Percentiles rank a stretch among this genome's conserved stretches.
Conservation (phyloP, 495 filamentous ascomycete species). For the Annulohypoxylon moriforme region DNA sequence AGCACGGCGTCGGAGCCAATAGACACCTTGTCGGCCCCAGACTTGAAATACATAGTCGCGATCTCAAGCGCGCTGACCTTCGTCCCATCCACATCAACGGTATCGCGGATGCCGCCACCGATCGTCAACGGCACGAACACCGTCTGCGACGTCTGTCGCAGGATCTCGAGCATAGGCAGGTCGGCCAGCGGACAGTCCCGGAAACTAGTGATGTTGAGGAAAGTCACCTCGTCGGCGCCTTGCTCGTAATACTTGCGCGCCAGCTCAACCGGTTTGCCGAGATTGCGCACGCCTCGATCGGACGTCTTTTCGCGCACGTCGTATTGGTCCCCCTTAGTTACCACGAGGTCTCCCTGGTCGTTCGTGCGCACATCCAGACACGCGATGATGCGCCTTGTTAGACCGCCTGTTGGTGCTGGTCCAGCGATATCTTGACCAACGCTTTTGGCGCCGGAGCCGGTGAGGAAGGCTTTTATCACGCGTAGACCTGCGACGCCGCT, state of each 20-base stretch:
- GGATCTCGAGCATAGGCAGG: slow-evolving; percentile 93
- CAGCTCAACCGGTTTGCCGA: slow-evolving; percentile 97
- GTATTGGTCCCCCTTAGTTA: slow-evolving; percentile 98
- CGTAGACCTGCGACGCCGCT: slow-evolving; percentile 88
- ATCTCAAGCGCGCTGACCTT: slow-evolving; percentile 88
- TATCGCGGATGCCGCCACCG: slow-evolving; percentile 93
- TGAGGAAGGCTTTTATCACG: slow-evolving; percentile 85
- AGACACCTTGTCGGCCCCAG: slow-evolving; percentile 97
- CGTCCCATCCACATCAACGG: slow-evolving; percentile 88
- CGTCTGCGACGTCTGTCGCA: slow-evolving; percentile 85
- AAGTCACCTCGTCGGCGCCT: slow-evolving; percentile 95
- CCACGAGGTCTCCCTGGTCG: slow-evolving; percentile 92
- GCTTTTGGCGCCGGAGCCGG: slow-evolving; percentile 66
- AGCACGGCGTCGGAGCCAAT: slow-evolving; percentile 95
- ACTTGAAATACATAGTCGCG: slow-evolving; percentile 97
- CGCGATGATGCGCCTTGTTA: slow-evolving; percentile 91
- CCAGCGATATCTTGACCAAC: slow-evolving; percentile 43
- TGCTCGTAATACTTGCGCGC: slow-evolving; percentile 94
- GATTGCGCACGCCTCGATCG: slow-evolving; percentile 84
- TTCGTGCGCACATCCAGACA: slow-evolving; percentile 98
- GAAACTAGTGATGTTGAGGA: slow-evolving; percentile 98
- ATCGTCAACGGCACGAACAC: slow-evolving; percentile 98
- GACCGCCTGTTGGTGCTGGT: slow-evolving; percentile 61
- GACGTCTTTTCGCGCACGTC: slow-evolving; percentile 94
- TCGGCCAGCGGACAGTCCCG: slow-evolving; percentile 92